phyloP scores from a whole-genome alignment of 208 protist genomes.

The Angomonas desouzai region DNA sequence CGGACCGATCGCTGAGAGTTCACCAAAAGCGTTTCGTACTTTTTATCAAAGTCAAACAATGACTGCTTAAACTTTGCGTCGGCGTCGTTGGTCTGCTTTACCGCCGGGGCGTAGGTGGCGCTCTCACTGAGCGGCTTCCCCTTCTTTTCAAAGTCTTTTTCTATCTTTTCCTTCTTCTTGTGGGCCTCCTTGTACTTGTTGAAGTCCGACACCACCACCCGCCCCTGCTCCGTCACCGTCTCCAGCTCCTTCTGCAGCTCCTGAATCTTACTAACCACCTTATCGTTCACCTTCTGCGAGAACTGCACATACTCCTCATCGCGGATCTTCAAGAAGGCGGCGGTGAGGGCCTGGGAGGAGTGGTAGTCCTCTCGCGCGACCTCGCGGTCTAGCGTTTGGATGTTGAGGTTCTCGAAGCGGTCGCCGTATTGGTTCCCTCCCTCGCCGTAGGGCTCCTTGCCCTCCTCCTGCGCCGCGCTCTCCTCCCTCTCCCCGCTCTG shows the following conservation, averaged over 20 bases:
- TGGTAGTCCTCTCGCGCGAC: conserved; percentile 4
- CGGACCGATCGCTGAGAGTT: neutral
- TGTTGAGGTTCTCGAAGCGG: neutral
- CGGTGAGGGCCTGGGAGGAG: neutral
- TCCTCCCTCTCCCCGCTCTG: neutral
- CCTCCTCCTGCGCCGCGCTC: neutral
- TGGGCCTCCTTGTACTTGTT: neutral
- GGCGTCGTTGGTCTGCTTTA: neutral
- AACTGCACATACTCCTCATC: conserved; percentile 8
- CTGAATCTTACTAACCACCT: neutral
- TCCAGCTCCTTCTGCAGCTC: conserved; percentile 6
- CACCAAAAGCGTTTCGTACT: conserved; percentile 9
- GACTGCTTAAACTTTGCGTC: neutral
- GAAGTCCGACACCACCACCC: neutral
- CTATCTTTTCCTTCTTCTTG: neutral
- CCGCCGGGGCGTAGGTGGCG: neutral
- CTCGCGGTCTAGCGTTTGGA: conserved; percentile 6
- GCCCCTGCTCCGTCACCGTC: neutral
- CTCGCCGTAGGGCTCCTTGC: neutral
- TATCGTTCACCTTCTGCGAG: conserved; percentile 2
- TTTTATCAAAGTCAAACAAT: neutral
- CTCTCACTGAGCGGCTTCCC: neutral
- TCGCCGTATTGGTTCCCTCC: neutral
- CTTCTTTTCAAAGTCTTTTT: neutral
- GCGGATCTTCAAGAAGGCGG: conserved; percentile 7